A percentile compares a stretch with the other conserved stretches of the same genome.
Evolutionary conservation across 176 grass and related monocot species (phyloP).

Genomic region (Rhipidocladum racemiflorum): DNA sequence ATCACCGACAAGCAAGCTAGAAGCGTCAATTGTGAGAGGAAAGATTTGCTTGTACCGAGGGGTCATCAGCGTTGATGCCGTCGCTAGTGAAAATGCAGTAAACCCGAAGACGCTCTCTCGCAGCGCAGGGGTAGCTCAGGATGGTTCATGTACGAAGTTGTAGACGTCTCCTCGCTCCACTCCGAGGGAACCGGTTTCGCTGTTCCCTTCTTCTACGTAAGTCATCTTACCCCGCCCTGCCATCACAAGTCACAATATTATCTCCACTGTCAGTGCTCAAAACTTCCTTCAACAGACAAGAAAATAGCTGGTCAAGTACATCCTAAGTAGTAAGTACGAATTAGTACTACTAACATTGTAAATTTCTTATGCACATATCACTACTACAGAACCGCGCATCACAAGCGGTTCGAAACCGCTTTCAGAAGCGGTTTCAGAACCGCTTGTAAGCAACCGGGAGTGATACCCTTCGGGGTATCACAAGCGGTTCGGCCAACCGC

Average conservation of each 20-base stretch:
- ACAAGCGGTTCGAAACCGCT: too few relatives aligned
- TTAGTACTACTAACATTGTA: background rate
- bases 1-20: background rate
- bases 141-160: slow-evolving; percentile 64
- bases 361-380: background rate
- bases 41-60: slow-evolving; percentile 21
- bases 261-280: background rate
- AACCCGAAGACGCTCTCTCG: slow-evolving; percentile 54
- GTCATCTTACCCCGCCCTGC: slow-evolving; percentile 54
- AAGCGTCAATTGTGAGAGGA: too few relatives aligned
- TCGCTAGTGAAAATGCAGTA: slow-evolving; percentile 67
- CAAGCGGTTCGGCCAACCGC: too few relatives aligned
- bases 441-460: too few relatives aligned
- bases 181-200: slow-evolving; percentile 35
- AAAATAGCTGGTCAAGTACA: background rate
- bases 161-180: slow-evolving; percentile 71
- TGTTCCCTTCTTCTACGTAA: slow-evolving; percentile 43
- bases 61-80: slow-evolving; percentile 45
- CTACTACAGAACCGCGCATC: too few relatives aligned
- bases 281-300: background rate
- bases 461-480: too few relatives aligned
- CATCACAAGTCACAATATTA: background rate
- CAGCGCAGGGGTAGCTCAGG: slow-evolving; percentile 57
- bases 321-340: background rate
- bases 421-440: too few relatives aligned